Evolutionary conservation across 2,329 filamentous ascomycete genomes (phyloP), one percentile per base, ranked within the genome.

Genomic region (Colletotrichum neosansevieriae): DNA sequence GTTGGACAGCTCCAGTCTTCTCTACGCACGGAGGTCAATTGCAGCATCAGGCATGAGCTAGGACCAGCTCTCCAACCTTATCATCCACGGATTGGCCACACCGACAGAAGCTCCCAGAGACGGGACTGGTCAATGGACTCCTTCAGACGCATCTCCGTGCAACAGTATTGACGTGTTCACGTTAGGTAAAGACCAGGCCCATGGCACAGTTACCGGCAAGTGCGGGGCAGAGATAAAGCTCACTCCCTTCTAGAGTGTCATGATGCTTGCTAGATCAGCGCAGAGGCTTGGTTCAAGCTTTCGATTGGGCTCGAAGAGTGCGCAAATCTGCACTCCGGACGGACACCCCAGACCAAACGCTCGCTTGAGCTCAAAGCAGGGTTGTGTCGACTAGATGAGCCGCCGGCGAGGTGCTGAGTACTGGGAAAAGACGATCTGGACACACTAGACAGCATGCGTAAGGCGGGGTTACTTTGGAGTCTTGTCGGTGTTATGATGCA

Each of bases 171-270:
- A 70, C 68, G 68, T 69, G 58, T 70, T 69, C 59, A 50, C 44
- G 58, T 70, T 70, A 70, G 68, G 68, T 70, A 70, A 70, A 56
- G 58, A 38, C 54, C 54, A 62, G 57, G 50, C 21, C 64, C 64
- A 36, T 45, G 57, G 58, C 58, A 63, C 21, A 69, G 54, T 36
- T 50, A 51, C 21, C 64, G 49, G 57, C 50, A 59, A 40, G 29
- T 69, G 67, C 63, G 67, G 67, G 67, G 67, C 67, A 69, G 50
- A 69, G 67, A 69, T 66, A 69, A 67, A 69, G 63, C 49, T 69
- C 62, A n/a, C 51, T 53, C 29, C 29, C 42, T 32, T 40, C 40
- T 50, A 56, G 24, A 50, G 51, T 51, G 51, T 36, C 44, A 69
- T 69, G 67, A 61, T 62, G 62, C 62, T 45, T 61, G 51, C 50